Base-by-base conservation (phyloP, 768 basidiomycete species). In the Serendipita sp. region DNA sequence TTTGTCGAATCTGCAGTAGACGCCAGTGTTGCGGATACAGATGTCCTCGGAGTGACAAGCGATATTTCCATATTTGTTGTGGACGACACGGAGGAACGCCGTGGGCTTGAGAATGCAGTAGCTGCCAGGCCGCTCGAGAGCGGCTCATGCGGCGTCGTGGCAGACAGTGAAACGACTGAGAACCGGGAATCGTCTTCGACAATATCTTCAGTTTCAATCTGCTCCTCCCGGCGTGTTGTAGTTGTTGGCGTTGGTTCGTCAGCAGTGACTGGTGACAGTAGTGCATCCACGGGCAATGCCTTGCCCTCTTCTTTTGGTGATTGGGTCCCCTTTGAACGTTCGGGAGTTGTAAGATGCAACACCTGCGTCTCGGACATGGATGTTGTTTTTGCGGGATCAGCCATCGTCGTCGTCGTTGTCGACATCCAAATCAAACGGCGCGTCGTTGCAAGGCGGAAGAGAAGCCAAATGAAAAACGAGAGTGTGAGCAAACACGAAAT, bases 161-260 rank as follows among this genome's bases (percentile, higher is more conserved):
- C 66, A 22, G 64, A 63, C 43, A 81, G 75, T 2, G 78, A 68
- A 42, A 83, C 75, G 13, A 75, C 81, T 0, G 81, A 82, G 65
- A 82, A 82, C 17, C 74, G 77, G 1, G 75, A 67, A 9, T 48
- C 26, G 20, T 20, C 45, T 31, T 58, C 53, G 58, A 77, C 74
- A 31, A 24, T 31, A 24, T 58, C 38, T 14, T 38, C 7, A 14
- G 38, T 38, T 38, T 38, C 38, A 38, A 7, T 5, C 5, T 5
- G 38, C 14, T 38, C 38, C 38, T 38, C 38, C 38, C 38, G 38
- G 38, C 14, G 5, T 14, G 38, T 38, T 38, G 14, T 14, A 38
- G 38, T 14, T 38, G 38, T 50, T 20, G 28, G 45, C 28, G 45
- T 20, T 50, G 20, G 45, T 30, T 50, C 45, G 45, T 50, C 45